Evolutionary conservation across 208 protist genomes (phyloP).

Genomic region (Crithidia fasciculata): DNA sequence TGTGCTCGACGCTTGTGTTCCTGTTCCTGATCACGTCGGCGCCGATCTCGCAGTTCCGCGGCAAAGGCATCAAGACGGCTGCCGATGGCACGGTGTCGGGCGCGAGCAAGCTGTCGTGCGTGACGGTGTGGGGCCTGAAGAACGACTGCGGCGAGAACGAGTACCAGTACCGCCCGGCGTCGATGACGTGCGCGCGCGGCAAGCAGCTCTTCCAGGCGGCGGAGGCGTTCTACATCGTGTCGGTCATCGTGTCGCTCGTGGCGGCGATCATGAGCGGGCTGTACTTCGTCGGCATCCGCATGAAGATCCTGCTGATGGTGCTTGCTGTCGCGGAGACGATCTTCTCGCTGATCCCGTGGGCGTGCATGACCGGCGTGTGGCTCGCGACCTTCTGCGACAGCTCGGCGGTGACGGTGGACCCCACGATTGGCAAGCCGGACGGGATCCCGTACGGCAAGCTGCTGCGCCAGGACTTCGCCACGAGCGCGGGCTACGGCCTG

Average conservation of each 20-base stretch:
- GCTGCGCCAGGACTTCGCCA: constrained; percentile 40
- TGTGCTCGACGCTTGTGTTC: constrained; percentile 59
- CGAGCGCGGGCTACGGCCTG: constrained; percentile 53
- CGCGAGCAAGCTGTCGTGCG: constrained; percentile 45
- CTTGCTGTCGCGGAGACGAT: constrained; percentile 31
- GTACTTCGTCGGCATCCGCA: constrained; percentile 41
- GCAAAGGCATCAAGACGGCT: constrained; percentile 26
- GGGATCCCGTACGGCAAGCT: constrained; percentile 29
- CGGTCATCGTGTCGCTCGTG: constrained; percentile 46
- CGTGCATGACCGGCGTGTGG: constrained; percentile 58
- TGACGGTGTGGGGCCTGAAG: constrained; percentile 63
- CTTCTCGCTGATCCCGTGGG: constrained; percentile 54
- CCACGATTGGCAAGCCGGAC: constrained; percentile 21
- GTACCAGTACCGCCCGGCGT: constrained; percentile 24
- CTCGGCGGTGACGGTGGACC: constrained; percentile 7
- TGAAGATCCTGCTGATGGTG: constrained; percentile 28
- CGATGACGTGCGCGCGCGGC: constrained; percentile 18
- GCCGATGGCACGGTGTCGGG: constrained; percentile 7
- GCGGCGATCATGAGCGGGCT: constrained; percentile 28
- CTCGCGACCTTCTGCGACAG: constrained; percentile 39
- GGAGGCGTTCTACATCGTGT: constrained; percentile 69
- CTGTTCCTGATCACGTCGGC: constrained; percentile 52
- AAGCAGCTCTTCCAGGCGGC: constrained; percentile 53
- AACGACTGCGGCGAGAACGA: constrained; percentile 44
- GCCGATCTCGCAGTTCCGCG: constrained; percentile 64